Evolutionary conservation across 257 asterid species (phyloP), one percentile per base, ranked within the genome.

Genomic region (Capsicum chinense): DNA sequence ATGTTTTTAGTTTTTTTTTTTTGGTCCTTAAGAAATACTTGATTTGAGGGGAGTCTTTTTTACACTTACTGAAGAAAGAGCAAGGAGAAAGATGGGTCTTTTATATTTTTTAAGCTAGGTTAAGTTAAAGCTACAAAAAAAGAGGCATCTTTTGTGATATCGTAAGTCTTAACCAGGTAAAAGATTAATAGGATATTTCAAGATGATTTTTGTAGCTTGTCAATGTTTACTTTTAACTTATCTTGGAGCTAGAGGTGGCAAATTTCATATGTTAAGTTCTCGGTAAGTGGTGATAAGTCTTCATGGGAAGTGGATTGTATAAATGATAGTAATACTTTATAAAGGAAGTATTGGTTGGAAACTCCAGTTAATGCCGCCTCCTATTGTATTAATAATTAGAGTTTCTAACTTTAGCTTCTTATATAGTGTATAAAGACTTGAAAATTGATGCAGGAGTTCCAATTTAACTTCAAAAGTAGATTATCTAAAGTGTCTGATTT

Each of bases 81-180:
- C 48, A 42, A 33, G 19, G 26, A 78, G 15, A 54, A 54, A 78
- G 64, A 26, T 2, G 14, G 62, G 48, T 54, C 3, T 33, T 78
- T 78, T 35, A n/a, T 54, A 33, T 78, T 78, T 78, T 33, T 78
- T 78, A 26, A 54, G 60, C 82, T 54, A 4, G 81, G 64, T 54
- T 76, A 13, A 78, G 64, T 50, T 13, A 7, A 63, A 15, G 33
- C 9, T 54, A 47, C 16, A 78, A 26, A 7, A 33, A 15, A 76
- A 5, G 50, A 54, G 66, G 7, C 5, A 14, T 76, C 16, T 78
- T 54, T 33, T 26, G 26, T 54, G 63, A 78, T 14, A 26, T 69
- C 33, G 4, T 1, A 64, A 64, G 71, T 64, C 16, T 64, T 26
- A 13, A 33, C 47, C 26, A 11, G 71, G 39, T 47, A 71, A 71